These are phyloP conservation scores for Pyrenophora seminiperda DNA, from an alignment of 2,329 filamentous ascomycete genomes.

Conservation along the genomic window DNA sequence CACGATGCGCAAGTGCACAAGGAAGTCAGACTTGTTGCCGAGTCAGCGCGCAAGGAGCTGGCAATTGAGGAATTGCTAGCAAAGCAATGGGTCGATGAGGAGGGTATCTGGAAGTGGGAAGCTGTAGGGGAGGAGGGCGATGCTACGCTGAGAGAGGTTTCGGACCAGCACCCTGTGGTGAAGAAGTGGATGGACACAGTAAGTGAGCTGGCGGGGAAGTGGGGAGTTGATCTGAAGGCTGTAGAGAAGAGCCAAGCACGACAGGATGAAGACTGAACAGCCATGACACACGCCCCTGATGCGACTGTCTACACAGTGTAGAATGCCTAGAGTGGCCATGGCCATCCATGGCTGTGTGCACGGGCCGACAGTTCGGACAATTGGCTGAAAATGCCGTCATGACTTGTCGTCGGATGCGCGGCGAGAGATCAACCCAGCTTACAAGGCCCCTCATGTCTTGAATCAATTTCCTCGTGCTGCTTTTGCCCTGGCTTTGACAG, in stretches of 20 bases:
- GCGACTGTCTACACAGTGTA: too few species aligned
- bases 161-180: conserved; percentile 69
- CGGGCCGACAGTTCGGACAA: conserved; percentile 7
- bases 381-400: conserved; percentile 31
- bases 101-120: conserved; percentile 73
- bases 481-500: conserved; percentile 24
- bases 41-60: conserved; percentile 63
- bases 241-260: conserved; percentile 44
- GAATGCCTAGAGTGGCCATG: background rate
- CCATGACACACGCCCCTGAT: conserved; percentile 22
- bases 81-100: conserved; percentile 67
- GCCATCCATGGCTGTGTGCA: too few species aligned
- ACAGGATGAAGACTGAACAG: conserved; percentile 46
- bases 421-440: conserved; percentile 16
- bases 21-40: conserved; percentile 40
- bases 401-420: conserved; percentile 22
- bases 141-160: conserved; percentile 55
- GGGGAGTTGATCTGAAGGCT: conserved; percentile 48
- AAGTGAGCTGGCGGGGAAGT: conserved; percentile 50
- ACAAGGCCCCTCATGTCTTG: conserved; percentile 29
- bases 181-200: conserved; percentile 63
- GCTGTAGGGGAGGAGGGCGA: conserved; percentile 50
- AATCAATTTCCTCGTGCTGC: conserved; percentile 27
- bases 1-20: conserved; percentile 32
- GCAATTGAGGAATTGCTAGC: conserved; percentile 67